phyloP scores from a whole-genome alignment of 331 rosid species.

The Prunus yedoensis region DNA sequence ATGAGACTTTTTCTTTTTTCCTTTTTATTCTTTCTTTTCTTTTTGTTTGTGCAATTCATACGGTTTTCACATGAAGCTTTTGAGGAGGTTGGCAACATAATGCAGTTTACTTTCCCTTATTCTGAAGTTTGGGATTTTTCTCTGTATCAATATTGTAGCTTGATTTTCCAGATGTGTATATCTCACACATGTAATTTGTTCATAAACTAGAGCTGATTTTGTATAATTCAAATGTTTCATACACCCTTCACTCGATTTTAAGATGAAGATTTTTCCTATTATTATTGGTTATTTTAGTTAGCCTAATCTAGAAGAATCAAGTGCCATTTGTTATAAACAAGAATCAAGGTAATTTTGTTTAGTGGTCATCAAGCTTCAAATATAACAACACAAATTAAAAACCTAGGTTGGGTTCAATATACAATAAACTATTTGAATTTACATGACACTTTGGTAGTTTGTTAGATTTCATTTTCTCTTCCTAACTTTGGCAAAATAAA shows the following conservation, averaged over 20 bases:
- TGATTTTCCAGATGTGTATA: not conserved
- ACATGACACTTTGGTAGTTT: no score
- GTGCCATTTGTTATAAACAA: no score
- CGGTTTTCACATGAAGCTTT: conserved; percentile 4
- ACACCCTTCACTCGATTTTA: not conserved
- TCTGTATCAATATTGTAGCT: conserved; percentile 1
- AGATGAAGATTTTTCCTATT: no score
- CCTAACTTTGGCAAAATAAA: no score
- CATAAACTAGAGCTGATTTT: not conserved
- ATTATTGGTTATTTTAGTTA: not conserved
- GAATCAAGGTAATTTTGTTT: no score
- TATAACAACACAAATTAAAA: no score
- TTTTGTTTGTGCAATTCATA: not conserved
- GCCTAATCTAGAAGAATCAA: no score
- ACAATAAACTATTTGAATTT: no score
- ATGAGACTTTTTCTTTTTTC: not conserved
- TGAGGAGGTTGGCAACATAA: not conserved
- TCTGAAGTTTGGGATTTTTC: not conserved
- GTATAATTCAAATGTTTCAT: not conserved
- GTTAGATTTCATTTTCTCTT: no score
- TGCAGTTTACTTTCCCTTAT: not conserved
- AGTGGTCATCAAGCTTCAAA: no score
- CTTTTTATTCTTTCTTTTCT: no score
- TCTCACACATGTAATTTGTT: not conserved
- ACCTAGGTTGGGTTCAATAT: no score